phyloP scores from a whole-genome alignment of 805 yeast genomes.

The Monosporozyma aerobia region DNA sequence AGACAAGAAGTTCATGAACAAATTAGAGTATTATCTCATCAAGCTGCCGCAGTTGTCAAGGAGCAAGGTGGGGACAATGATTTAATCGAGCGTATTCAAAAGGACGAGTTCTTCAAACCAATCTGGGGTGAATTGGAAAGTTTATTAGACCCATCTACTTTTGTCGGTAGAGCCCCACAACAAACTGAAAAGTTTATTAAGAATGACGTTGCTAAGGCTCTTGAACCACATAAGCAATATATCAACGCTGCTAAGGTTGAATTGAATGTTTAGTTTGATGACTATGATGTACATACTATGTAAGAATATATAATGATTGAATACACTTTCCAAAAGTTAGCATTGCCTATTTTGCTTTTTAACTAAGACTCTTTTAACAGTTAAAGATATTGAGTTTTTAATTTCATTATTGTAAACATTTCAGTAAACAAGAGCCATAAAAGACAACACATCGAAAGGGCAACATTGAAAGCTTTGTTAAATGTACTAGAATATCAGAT shows the following conservation, averaged over 20 bases:
- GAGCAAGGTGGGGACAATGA: constrained; percentile 99
- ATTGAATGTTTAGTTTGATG: constrained; percentile 52
- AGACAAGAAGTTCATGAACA: constrained; percentile 98
- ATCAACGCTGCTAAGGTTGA: constrained; percentile 63
- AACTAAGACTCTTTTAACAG: neutral
- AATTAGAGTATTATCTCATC: constrained; percentile 92
- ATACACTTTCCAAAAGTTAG: neutral
- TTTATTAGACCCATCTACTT: constrained; percentile 84
- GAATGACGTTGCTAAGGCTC: constrained; percentile 75
- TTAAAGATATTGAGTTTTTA: neutral
- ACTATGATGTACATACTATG: neutral
- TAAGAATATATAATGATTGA: neutral
- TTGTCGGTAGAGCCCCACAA: constrained; percentile 97
- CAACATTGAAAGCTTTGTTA: neutral
- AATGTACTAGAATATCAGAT: too few species aligned
- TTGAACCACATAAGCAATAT: constrained; percentile 51
- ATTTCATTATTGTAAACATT: neutral
- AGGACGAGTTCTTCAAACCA: constrained; percentile 76
- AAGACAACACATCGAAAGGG: neutral
- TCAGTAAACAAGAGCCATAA: neutral
- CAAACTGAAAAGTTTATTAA: constrained; percentile 91
- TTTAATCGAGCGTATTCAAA: constrained; percentile 76
- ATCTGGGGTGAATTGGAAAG: constrained; percentile 75
- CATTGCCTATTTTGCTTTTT: neutral
- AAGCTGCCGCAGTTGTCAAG: constrained; percentile 94